Conservation (phyloP, 192 early-diverging fungal genomes). For the Podila horticola region DNA sequence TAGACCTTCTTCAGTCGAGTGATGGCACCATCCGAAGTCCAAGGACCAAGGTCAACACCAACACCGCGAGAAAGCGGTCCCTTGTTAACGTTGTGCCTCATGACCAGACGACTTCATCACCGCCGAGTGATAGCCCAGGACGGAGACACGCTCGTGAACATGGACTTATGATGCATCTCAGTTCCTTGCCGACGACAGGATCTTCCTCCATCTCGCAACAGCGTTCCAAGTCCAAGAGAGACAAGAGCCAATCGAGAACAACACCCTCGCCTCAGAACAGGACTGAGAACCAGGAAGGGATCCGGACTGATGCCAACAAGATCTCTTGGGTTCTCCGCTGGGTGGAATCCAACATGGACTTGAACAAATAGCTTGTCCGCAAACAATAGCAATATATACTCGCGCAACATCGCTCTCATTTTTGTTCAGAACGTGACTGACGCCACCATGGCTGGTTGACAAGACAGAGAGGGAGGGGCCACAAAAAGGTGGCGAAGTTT, state of each 20-base stretch:
- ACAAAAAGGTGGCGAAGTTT: background rate
- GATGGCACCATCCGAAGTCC: background rate
- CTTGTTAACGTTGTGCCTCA: conserved; percentile 24
- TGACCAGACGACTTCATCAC: background rate
- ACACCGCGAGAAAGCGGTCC: background rate
- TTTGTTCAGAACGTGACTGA: too few relatives aligned
- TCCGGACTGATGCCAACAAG: conserved; percentile 26
- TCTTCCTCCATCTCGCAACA: background rate
- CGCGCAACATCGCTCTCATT: too few relatives aligned
- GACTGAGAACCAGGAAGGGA: background rate
- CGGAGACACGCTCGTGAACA: conserved; percentile 24
- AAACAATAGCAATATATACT: too few relatives aligned
- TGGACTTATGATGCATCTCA: conserved; percentile 34
- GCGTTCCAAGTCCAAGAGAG: background rate
- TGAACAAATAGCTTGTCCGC: background rate
- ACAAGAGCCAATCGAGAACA: background rate
- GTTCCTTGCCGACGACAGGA: background rate
- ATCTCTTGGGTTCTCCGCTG: conserved; percentile 34
- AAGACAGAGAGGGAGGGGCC: background rate
- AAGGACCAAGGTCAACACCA: background rate
- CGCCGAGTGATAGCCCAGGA: conserved; percentile 10
- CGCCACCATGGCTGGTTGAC: background rate
- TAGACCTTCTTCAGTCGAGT: too few relatives aligned
- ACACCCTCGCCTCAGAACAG: background rate
- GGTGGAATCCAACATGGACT: conserved; percentile 24